These are phyloP conservation scores for Leishmania major DNA, from an alignment of 208 protist genomes.

Conservation along the genomic window DNA sequence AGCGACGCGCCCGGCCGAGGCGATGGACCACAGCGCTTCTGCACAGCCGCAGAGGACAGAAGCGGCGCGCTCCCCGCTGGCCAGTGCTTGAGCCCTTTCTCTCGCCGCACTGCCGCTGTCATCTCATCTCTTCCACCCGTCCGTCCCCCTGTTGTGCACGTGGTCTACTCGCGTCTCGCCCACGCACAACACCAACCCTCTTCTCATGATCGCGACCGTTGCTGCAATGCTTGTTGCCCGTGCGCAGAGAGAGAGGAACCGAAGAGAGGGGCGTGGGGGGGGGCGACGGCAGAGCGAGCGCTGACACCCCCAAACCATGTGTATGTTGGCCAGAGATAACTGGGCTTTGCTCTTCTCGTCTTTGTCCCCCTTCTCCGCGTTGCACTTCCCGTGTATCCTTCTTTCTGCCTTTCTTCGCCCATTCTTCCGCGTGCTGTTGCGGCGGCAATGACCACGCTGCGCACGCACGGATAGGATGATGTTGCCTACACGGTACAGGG, in stretches of 20 bases:
- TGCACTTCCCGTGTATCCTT: background rate
- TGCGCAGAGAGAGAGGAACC: background rate
- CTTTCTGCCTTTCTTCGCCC: background rate
- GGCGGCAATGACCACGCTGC: background rate
- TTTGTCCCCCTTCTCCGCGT: background rate
- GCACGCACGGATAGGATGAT: background rate
- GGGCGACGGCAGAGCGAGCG: background rate
- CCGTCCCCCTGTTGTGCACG: background rate
- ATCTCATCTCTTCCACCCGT: background rate
- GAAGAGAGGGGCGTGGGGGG: too few species aligned
- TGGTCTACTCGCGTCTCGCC: background rate
- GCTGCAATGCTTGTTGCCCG: background rate
- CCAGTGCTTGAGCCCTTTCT: background rate
- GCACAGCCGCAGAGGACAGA: background rate
- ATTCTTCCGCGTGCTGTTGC: background rate
- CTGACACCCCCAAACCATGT: background rate
- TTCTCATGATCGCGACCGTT: background rate
- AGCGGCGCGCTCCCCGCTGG: background rate
- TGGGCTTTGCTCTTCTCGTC: background rate
- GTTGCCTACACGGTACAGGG: background rate
- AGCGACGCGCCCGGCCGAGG: background rate
- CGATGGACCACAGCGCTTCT: background rate
- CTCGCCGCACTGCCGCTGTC: background rate
- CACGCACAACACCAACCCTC: background rate
- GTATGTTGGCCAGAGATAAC: background rate